phyloP scores from a whole-genome alignment of 2,329 filamentous ascomycete genomes.

The Fusarium gaditjirri region DNA sequence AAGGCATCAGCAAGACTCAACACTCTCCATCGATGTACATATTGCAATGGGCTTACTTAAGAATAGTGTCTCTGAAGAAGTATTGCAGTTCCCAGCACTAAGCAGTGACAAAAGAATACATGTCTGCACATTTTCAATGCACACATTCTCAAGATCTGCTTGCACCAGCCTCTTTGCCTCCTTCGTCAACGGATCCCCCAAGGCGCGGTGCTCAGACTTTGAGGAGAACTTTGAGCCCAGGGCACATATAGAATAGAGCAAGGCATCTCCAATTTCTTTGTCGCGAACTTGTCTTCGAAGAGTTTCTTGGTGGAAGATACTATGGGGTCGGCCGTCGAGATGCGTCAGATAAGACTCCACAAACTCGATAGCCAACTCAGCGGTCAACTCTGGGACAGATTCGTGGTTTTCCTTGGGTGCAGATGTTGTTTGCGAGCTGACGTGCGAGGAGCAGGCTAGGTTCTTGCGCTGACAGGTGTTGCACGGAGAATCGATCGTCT shows the following conservation, averaged over 20 bases:
- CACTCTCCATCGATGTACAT: too few species aligned
- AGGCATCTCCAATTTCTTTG: background rate
- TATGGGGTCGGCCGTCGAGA: background rate
- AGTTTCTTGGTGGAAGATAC: background rate
- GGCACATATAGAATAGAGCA: background rate
- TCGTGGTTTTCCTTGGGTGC: background rate
- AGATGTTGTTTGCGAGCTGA: background rate
- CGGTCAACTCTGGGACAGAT: background rate
- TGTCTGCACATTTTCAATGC: slow-evolving; percentile 1
- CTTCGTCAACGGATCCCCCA: background rate
- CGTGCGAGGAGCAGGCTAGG: background rate
- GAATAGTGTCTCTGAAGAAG: slow-evolving; percentile 4
- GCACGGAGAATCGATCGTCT: background rate
- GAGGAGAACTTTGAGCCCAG: background rate
- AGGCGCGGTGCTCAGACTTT: background rate
- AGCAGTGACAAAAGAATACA: slow-evolving; percentile 5
- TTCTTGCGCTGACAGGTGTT: background rate
- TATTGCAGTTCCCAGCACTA: background rate
- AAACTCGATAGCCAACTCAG: background rate
- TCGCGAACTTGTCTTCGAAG: background rate
- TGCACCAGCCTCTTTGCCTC: background rate
- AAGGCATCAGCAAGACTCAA: background rate
- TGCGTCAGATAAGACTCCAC: background rate
- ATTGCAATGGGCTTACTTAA: background rate
- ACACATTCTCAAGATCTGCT: slow-evolving; percentile 7